phyloP scores from a whole-genome alignment of 768 basidiomycete genomes.

The Kwoniella sp. region DNA sequence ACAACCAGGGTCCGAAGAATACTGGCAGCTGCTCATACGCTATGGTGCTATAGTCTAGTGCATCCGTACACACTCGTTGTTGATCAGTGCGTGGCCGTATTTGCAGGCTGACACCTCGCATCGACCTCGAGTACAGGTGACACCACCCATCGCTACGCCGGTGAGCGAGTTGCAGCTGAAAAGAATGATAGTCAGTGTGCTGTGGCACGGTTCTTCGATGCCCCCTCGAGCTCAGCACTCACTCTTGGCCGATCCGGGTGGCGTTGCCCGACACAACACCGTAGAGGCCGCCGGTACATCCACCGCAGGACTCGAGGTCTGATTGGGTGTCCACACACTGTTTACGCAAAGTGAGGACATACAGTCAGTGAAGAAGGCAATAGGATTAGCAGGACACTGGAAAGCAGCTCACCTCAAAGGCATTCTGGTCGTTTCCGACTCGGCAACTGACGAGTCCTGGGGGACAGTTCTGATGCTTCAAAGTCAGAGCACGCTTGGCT shows the following conservation, averaged over 20 bases:
- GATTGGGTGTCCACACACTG: slow-evolving; percentile 16
- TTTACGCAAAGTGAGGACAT: no score
- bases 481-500: not conserved
- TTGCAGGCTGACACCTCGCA: slow-evolving; percentile 20
- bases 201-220: no score
- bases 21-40: not conserved
- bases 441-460: slow-evolving; percentile 2
- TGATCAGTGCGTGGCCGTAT: slow-evolving; percentile 11
- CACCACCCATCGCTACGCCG: slow-evolving; percentile 14
- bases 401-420: slow-evolving; percentile 21
- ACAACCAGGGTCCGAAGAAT: no score
- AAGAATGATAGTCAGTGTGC: no score
- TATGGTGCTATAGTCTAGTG: not conserved
- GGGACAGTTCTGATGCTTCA: slow-evolving; percentile 10
- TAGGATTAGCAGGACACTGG: no score
- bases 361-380: no score
- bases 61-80: slow-evolving; percentile 11
- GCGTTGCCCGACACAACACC: not conserved
- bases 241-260: slow-evolving; percentile 1
- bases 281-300: slow-evolving; percentile 10
- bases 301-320: slow-evolving; percentile 17
- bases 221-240: not conserved
- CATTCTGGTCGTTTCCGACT: not conserved
- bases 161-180: slow-evolving; percentile 8
- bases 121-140: slow-evolving; percentile 14